Conservation (phyloP, 768 basidiomycete species). For the Tubosaeta brunneosetosa region DNA sequence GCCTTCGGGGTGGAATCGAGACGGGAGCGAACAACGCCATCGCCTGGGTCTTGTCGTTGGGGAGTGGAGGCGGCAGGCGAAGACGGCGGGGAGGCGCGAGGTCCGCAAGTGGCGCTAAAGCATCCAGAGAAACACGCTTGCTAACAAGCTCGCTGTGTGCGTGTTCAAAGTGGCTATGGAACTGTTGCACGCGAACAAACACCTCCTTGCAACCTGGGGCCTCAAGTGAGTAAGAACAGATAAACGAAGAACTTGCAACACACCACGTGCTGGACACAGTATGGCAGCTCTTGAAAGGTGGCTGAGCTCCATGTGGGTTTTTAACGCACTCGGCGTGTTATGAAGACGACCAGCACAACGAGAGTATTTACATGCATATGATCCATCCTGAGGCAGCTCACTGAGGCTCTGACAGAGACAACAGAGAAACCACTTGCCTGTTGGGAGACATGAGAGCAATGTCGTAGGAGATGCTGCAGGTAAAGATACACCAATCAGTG, state of each 20-base stretch:
- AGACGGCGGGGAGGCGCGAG: constrained; percentile 18
- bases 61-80: constrained; percentile 14
- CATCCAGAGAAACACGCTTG: constrained; percentile 7
- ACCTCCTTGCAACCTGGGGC: constrained; percentile 20
- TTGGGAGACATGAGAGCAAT: constrained; percentile 17
- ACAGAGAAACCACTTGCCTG: constrained; percentile 4
- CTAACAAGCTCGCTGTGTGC: constrained; percentile 19
- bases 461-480: constrained; percentile 24
- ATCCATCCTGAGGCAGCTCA: constrained; percentile 19
- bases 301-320: constrained; percentile 27
- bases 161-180: constrained; percentile 22
- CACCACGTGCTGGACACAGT: constrained; percentile 24
- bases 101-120: constrained; percentile 16
- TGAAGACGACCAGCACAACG: constrained; percentile 29
- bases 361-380: constrained; percentile 21
- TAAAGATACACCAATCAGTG: constrained; percentile 5
- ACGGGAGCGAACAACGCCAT: constrained; percentile 7
- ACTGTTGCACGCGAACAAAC: constrained; percentile 24
- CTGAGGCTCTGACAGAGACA: not conserved
- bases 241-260: not conserved
- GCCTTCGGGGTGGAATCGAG: constrained; percentile 7
- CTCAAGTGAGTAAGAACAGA: not conserved
- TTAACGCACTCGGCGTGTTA: constrained; percentile 14
- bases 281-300: constrained; percentile 28
- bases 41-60: not conserved